Evolutionary conservation across 208 protist species (phyloP).

Genomic region (Crithidia expoeki): DNA sequence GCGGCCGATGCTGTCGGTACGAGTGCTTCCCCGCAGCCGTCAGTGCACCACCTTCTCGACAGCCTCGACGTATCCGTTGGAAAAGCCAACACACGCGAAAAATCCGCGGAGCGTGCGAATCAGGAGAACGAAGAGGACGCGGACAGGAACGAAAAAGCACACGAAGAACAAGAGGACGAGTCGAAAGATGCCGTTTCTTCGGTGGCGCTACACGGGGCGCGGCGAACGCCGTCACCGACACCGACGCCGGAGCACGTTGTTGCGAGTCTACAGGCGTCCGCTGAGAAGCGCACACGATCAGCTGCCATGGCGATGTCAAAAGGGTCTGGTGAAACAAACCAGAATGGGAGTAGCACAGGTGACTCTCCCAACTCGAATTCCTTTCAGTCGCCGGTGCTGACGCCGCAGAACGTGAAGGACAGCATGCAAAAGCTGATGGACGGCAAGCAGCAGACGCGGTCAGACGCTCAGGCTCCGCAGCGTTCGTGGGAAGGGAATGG

Average conservation of each 20-base stretch:
- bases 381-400: conserved; percentile 36
- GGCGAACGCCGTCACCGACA: conserved; percentile 36
- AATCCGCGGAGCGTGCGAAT: conserved; percentile 6
- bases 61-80: conserved; percentile 38
- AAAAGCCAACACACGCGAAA: conserved; percentile 24
- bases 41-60: conserved; percentile 28
- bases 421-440: conserved; percentile 33
- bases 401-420: conserved; percentile 46
- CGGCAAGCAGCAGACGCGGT: conserved; percentile 28
- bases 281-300: conserved; percentile 37
- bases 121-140: not conserved
- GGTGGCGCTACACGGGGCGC: not conserved
- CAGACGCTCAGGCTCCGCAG: conserved; percentile 27
- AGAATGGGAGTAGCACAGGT: not conserved
- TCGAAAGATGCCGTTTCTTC: not conserved
- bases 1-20: not conserved
- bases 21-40: conserved; percentile 40
- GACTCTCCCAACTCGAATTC: not conserved
- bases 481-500: conserved; percentile 25
- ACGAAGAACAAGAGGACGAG: not conserved
- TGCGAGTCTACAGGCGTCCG: conserved; percentile 44
- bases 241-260: conserved; percentile 37
- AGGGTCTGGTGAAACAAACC: not conserved
- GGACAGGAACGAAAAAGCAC: not conserved
- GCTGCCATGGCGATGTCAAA: conserved; percentile 8